Conservation (phyloP, 129 eudicot genomes). For the Lonicera japonica region DNA sequence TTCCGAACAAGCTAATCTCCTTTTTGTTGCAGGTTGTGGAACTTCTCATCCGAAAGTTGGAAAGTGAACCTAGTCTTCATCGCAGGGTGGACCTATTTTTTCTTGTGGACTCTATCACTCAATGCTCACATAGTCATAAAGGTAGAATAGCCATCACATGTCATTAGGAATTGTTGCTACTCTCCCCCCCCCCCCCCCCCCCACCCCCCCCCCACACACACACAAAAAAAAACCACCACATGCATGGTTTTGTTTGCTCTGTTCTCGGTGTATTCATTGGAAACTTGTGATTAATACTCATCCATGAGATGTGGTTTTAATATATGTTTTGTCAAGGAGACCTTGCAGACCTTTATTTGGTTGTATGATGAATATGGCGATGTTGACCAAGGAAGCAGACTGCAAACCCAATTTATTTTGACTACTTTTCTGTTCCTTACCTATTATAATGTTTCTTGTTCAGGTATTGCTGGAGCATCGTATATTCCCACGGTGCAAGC, state of each 20-base stretch:
- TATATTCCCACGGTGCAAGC: conserved; percentile 83
- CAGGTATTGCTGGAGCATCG: conserved; percentile 76
- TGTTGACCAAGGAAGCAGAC: background rate
- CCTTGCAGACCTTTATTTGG: background rate
- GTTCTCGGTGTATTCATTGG: no score
- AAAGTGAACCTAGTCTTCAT: conserved; percentile 67
- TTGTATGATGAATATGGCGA: background rate
- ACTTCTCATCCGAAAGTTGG: conserved; percentile 70
- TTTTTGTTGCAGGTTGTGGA: conserved; percentile 65
- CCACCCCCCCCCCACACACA: no score
- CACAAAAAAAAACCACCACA: no score
- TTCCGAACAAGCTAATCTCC: background rate
- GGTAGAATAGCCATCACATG: conserved; percentile 29
- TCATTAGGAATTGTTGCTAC: background rate
- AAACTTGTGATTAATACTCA: no score
- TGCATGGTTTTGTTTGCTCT: no score
- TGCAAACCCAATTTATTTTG: background rate
- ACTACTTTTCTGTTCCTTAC: background rate
- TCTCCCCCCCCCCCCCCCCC: no score
- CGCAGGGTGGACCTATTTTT: conserved; percentile 84
- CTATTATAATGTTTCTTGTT: conserved; percentile 1
- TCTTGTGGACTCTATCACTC: conserved; percentile 89
- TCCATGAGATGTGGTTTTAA: background rate
- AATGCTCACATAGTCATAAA: conserved; percentile 82
- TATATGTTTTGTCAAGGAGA: background rate